Base-by-base conservation (phyloP, 164 flowering plant genomes). In the Saururus chinensis region DNA sequence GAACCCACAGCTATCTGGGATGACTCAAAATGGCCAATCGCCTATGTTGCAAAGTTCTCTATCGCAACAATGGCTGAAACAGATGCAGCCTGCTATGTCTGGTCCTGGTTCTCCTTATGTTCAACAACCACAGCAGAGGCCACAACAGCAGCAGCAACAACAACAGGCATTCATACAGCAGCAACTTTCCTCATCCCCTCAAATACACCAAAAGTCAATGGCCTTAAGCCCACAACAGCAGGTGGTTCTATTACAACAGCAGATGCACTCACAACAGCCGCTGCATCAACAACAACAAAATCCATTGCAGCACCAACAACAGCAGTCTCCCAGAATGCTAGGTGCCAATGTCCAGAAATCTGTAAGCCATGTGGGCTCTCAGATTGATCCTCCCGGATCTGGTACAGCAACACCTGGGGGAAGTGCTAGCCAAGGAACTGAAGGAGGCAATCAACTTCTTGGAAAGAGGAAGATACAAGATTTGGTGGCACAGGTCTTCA, bases 381-480 rank as follows among this genome's bases (percentile, higher is more conserved):
- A 92, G 70, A 96, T 95, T 17, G 89, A 84, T 79, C 88, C 95
- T 58, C 83, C 95, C 64, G 92, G 81, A 61, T 89, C 98, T 56
- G 92, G 93, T 45, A 71, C 88, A 63, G 84, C 93, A 30, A 87
- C 96, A 19, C 89, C 96, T 9, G 95, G 95, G 25, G 96, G 96
- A 4, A 89, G 97, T 76, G 84, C 96, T 56, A 92, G 98, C 77
- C 98, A 84, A 74, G 97, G 97, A 69, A 84, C 88, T 60, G 97
- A 89, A 75, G 85, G 86, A 57, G 81, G 81, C 65, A 92, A 83
- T 77, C 97, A 89, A 66, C 78, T 89, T 70, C 92, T 88, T 73
- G 96, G 98, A 60, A 92, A 92, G 79, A 80, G 98, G 74, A 89
- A 83, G 74, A 86, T 92, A 70, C 96, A 85, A 61, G 98, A 92